Conservation (phyloP, 768 basidiomycete genomes). For the Boletellus ananiceps region DNA sequence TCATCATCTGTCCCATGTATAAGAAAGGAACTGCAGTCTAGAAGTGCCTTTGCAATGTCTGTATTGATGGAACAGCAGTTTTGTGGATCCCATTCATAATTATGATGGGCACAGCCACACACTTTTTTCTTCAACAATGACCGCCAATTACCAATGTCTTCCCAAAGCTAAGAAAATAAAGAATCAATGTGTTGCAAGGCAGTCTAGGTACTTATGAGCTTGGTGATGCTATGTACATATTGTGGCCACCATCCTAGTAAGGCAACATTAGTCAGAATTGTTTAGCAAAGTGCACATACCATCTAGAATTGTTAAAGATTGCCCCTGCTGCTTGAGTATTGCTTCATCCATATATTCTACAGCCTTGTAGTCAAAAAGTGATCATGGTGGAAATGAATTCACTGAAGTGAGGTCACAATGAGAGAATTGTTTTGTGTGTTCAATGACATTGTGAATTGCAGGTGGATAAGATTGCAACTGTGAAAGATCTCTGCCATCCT, state of each 20-base stretch:
- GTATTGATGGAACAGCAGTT: background rate
- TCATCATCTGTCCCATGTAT: too few species aligned
- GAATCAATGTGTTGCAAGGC: background rate
- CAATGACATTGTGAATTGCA: background rate
- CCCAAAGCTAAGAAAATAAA: background rate
- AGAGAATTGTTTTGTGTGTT: too few species aligned
- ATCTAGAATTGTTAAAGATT: background rate
- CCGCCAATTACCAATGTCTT: conserved; percentile 2
- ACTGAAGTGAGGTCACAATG: background rate
- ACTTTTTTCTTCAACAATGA: conserved; percentile 3
- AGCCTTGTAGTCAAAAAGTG: background rate
- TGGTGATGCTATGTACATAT: background rate
- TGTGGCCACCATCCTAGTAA: background rate
- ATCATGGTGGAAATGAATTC: background rate
- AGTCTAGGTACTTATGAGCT: background rate
- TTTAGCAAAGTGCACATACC: background rate
- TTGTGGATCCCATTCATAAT: conserved; percentile 5
- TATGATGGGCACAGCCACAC: background rate
- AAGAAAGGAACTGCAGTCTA: too few species aligned
- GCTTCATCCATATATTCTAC: background rate
- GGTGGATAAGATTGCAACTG: background rate
- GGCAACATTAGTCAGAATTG: background rate
- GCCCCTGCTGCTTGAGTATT: background rate
- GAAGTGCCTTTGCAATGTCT: background rate
- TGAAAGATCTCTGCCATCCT: background rate